Conservation (phyloP, 176 grass and related monocot genomes). For the Cenchrus americanus region DNA sequence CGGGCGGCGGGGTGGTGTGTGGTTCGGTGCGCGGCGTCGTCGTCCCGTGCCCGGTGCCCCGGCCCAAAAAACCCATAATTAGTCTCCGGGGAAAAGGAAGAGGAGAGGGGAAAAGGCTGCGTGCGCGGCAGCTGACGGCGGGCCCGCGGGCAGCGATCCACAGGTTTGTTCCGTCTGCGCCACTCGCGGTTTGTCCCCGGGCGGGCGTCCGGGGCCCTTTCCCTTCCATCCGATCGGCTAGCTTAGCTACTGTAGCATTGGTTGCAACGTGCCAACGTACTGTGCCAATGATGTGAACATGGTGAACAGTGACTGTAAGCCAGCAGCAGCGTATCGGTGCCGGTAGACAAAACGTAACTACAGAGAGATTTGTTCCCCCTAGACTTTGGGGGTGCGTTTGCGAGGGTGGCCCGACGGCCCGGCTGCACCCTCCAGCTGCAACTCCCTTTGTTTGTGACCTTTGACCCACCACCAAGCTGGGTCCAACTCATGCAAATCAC, state of each 20-base stretch:
- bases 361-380: no score
- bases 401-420: no score
- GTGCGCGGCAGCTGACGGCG: constrained; percentile 33
- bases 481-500: no score
- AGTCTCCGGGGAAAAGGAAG: constrained; percentile 20
- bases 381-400: no score
- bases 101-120: background rate
- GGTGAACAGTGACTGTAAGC: background rate
- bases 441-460: no score
- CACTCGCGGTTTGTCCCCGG: background rate
- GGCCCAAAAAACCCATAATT: constrained; percentile 11
- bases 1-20: background rate
- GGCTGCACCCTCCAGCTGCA: no score
- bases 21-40: constrained; percentile 21
- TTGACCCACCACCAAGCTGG: no score
- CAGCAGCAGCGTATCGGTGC: background rate
- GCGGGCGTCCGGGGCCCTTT: background rate
- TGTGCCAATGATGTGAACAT: background rate
- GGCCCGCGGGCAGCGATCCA: constrained; percentile 18
- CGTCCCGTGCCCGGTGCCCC: constrained; percentile 1
- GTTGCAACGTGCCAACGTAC: background rate
- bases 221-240: background rate
- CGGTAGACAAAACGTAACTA: background rate
- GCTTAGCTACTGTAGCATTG: background rate
- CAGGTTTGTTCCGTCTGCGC: constrained; percentile 18